phyloP scores from a whole-genome alignment of 257 asterid genomes.

The Leptodermis oblonga region DNA sequence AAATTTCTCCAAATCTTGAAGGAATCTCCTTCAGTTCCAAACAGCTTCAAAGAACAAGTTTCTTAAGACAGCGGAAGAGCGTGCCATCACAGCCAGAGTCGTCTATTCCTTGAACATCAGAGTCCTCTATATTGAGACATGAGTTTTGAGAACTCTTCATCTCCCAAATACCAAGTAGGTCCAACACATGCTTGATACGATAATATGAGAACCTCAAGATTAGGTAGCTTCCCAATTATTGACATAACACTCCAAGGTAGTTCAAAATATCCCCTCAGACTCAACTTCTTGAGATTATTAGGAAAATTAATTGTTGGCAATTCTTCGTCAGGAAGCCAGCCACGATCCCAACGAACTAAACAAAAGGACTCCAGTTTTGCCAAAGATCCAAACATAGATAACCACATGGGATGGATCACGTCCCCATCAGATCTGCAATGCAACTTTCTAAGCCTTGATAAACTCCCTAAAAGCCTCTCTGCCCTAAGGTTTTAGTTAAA shows the following conservation, averaged over 20 bases:
- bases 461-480: background rate
- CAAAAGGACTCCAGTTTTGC: background rate
- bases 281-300: background rate
- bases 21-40: background rate
- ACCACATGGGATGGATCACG: background rate
- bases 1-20: background rate
- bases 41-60: background rate
- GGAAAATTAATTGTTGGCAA: background rate
- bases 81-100: background rate
- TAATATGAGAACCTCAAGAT: conserved; percentile 13
- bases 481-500: too few relatives aligned
- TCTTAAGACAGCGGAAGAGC: background rate
- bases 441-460: conserved; percentile 3
- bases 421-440: background rate
- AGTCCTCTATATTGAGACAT: background rate
- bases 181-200: background rate
- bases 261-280: background rate
- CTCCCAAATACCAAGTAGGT: conserved; percentile 4
- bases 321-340: background rate
- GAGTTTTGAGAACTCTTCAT: conserved; percentile 2
- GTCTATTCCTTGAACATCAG: background rate
- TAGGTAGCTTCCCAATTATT: background rate
- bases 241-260: conserved; percentile 3
- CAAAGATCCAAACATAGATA: background rate
- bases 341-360: background rate